Evolutionary conservation across 179 eudicot species (phyloP).

Genomic region (Silene noctiflora): DNA sequence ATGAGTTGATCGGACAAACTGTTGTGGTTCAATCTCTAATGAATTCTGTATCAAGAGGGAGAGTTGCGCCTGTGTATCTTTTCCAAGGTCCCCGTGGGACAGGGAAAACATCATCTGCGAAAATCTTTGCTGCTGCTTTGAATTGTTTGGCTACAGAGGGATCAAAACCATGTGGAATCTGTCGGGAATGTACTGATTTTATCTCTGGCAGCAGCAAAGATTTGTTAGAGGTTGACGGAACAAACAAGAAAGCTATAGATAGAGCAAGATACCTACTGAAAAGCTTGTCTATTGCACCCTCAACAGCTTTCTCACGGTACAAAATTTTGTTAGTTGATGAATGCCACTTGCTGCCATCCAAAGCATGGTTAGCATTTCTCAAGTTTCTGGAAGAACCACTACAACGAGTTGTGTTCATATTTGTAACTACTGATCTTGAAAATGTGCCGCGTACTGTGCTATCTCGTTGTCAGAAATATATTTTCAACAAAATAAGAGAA

Average conservation of each 20-base stretch:
- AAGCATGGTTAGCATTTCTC: conserved; percentile 77
- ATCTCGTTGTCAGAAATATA: conserved; percentile 78
- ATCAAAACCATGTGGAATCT: conserved; percentile 85
- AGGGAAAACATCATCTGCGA: conserved; percentile 86
- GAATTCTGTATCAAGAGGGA: conserved; percentile 69
- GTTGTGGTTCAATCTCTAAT: conserved; percentile 75
- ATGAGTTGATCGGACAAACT: conserved; percentile 82
- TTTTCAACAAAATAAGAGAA: conserved; percentile 82
- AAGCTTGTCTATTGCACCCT: conserved; percentile 42
- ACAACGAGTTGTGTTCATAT: conserved; percentile 65
- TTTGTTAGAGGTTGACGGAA: conserved; percentile 67
- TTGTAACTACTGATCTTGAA: conserved; percentile 77
- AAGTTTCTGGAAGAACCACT: conserved; percentile 80
- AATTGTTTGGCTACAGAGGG: conserved; percentile 86
- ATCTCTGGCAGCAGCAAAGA: conserved; percentile 68
- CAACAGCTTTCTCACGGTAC: conserved; percentile 48
- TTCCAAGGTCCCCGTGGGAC: conserved; percentile 99
- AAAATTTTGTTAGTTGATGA: conserved; percentile 69
- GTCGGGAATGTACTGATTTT: conserved; percentile 75
- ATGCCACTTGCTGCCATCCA: conserved; percentile 86
- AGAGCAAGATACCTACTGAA: conserved; percentile 53
- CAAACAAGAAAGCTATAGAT: conserved; percentile 68
- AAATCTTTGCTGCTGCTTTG: conserved; percentile 81
- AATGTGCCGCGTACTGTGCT: conserved; percentile 79
- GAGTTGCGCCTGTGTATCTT: conserved; percentile 80